Conservation (phyloP, 1,284 basidiomycete genomes). For the Irpex sp. region DNA sequence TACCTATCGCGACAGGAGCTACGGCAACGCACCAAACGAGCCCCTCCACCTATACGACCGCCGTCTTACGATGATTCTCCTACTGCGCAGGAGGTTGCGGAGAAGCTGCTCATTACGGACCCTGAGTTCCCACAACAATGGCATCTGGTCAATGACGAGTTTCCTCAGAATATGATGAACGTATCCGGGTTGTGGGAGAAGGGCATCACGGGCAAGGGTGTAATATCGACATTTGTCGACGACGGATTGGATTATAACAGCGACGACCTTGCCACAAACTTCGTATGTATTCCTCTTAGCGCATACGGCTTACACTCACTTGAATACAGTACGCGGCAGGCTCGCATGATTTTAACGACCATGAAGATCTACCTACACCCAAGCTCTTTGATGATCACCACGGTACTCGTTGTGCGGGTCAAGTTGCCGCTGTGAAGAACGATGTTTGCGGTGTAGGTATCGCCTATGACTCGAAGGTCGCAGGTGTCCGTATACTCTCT, state of each 20-base stretch:
- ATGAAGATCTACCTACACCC: constrained; percentile 84
- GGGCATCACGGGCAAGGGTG: constrained; percentile 83
- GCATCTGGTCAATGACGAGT: constrained; percentile 84
- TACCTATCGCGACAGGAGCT: constrained; percentile 57
- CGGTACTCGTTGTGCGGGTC: constrained; percentile 97
- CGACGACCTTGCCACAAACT: constrained; percentile 86
- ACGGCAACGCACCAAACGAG: constrained; percentile 64
- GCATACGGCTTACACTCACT: constrained; percentile 1
- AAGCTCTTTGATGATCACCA: constrained; percentile 92
- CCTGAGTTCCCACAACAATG: constrained; percentile 89
- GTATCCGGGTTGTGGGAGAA: constrained; percentile 82
- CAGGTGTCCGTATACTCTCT: constrained; percentile 94
- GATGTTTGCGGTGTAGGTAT: constrained; percentile 95
- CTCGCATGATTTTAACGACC: constrained; percentile 97
- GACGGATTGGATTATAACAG: constrained; percentile 93
- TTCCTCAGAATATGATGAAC: constrained; percentile 81
- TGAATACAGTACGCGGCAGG: constrained; percentile 73
- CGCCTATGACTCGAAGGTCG: constrained; percentile 87
- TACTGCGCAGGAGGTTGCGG: constrained; percentile 47
- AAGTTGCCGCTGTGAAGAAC: constrained; percentile 97
- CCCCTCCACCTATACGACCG: constrained; percentile 52
- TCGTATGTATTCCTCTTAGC: constrained; percentile 57
- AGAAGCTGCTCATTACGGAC: constrained; percentile 75
- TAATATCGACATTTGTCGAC: constrained; percentile 90
- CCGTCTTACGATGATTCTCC: constrained; percentile 23